phyloP scores from a whole-genome alignment of 805 yeast genomes.

The Isabelozyma heimii region DNA sequence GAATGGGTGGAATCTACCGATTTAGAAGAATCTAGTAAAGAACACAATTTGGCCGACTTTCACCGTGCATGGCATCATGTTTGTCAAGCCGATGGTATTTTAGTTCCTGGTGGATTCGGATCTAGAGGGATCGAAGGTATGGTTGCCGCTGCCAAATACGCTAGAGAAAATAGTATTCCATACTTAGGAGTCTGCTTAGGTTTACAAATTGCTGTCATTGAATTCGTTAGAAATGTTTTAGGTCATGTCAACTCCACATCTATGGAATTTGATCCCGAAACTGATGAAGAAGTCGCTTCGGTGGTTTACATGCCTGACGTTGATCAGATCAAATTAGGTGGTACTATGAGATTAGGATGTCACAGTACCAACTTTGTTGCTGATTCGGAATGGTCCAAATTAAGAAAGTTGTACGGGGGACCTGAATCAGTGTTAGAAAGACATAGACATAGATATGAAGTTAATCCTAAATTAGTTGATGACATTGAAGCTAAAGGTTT shows the following conservation, averaged over 20 bases:
- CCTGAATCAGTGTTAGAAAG: slow-evolving; percentile 75
- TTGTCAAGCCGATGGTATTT: slow-evolving; percentile 92
- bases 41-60: slow-evolving; percentile 66
- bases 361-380: slow-evolving; percentile 82
- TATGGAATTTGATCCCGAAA: slow-evolving; percentile 72
- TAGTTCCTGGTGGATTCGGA: slow-evolving; percentile 99
- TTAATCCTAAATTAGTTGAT: slow-evolving; percentile 78
- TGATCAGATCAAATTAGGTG: slow-evolving; percentile 93
- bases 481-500: slow-evolving; percentile 76
- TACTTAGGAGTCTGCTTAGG: slow-evolving; percentile 97
- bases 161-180: slow-evolving; percentile 93
- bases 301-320: slow-evolving; percentile 99
- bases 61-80: slow-evolving; percentile 95
- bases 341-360: slow-evolving; percentile 97
- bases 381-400: slow-evolving; percentile 62
- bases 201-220: slow-evolving; percentile 94
- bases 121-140: slow-evolving; percentile 97
- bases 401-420: slow-evolving; percentile 78
- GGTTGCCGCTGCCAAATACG: slow-evolving; percentile 96
- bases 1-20: slow-evolving; percentile 96
- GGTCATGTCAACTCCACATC: slow-evolving; percentile 71
- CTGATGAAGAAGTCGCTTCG: slow-evolving; percentile 61
- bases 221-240: slow-evolving; percentile 78
- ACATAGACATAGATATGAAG: slow-evolving; percentile 98
- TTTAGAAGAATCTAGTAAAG: slow-evolving; percentile 72